Base-by-base conservation (phyloP, 2,329 filamentous ascomycete species). In the Penicillium sp. region DNA sequence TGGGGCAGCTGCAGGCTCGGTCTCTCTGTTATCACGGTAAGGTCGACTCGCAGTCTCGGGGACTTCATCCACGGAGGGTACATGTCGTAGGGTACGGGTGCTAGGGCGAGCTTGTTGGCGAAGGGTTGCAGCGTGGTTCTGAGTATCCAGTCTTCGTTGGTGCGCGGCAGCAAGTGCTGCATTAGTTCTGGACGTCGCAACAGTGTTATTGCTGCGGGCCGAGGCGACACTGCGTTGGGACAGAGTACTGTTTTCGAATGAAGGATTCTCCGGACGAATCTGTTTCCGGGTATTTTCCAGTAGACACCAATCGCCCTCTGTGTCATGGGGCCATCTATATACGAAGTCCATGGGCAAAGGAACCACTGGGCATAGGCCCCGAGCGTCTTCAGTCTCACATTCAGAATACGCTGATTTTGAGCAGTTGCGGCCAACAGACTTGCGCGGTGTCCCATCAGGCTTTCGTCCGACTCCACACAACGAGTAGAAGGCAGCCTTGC, bases 91-190 rank as follows among this genome's bases (percentile, higher is more conserved):
- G 18, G 72, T 64, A 5, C 62, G 58, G 51, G 68, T 63, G 5
- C 69, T 65, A n/a, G 70, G 68, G 8, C 74, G 53, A 31, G 75
- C 75, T 58, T 78, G 76, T 58, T 79, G 77, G 46, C 78, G 72
- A 55, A 80, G 71, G 3, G 74, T 73, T 6, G 78, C 78, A 2
- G 78, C 78, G 59, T 79, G 78, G 44, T 75, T 80, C 49, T 75
- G 75, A 0, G 71, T 56, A 34, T 74, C 74, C 52, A 71, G 65
- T n/a, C 71, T 69, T 14, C 73, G 70, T 42, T 74, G 67, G 28
- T 77, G 74, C 16, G 73, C 74, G 36, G 72, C 73, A n/a, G 63
- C 70, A 19, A 77, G 65, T 2, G 75, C 75, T 8, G 68, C 67
- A 55, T 76, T 73, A 3, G 75, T 75, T 31, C 73, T 64, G 5